A percentile compares a stretch with the other conserved stretches of the same genome.
Conservation (phyloP, 2,329 filamentous ascomycete genomes). For the Madurella fahalii region DNA sequence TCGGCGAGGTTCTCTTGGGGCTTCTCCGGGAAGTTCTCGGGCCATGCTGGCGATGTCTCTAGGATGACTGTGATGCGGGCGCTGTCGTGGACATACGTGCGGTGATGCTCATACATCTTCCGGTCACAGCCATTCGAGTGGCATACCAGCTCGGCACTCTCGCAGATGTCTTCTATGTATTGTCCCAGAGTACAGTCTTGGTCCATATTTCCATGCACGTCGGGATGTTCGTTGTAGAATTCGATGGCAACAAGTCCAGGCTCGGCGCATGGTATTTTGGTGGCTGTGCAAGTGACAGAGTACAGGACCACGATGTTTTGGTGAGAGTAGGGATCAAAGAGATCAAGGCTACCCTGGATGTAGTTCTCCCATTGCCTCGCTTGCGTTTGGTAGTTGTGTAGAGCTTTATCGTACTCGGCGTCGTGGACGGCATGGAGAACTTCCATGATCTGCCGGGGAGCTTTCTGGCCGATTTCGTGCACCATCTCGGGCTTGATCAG, state of each 20-base stretch:
- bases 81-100: slow-evolving; percentile 95
- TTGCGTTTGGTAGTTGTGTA: slow-evolving; percentile 91
- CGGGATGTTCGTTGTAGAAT: slow-evolving; percentile 88
- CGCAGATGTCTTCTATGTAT: slow-evolving; percentile 87
- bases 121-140: slow-evolving; percentile 80
- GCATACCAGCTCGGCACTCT: slow-evolving; percentile 71
- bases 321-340: slow-evolving; percentile 93
- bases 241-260: slow-evolving; percentile 85
- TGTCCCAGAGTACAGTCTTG: slow-evolving; percentile 91
- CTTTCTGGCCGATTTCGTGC: slow-evolving; percentile 72
- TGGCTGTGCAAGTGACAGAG: slow-evolving; percentile 88
- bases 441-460: slow-evolving; percentile 83
- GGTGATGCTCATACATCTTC: slow-evolving; percentile 86
- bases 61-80: slow-evolving; percentile 90
- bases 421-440: slow-evolving; percentile 93
- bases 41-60: slow-evolving; percentile 54
- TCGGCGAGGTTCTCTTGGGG: slow-evolving; percentile 41
- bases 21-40: slow-evolving; percentile 55
- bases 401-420: slow-evolving; percentile 91
- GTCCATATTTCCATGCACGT: slow-evolving; percentile 59
- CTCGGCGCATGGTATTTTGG: slow-evolving; percentile 87
- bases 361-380: slow-evolving; percentile 96
- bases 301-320: slow-evolving; percentile 95
- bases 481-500: slow-evolving; percentile 96
- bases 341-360: slow-evolving; percentile 77